Conservation (phyloP, 805 yeast species). For the Barnettozyma wickerhamii region DNA sequence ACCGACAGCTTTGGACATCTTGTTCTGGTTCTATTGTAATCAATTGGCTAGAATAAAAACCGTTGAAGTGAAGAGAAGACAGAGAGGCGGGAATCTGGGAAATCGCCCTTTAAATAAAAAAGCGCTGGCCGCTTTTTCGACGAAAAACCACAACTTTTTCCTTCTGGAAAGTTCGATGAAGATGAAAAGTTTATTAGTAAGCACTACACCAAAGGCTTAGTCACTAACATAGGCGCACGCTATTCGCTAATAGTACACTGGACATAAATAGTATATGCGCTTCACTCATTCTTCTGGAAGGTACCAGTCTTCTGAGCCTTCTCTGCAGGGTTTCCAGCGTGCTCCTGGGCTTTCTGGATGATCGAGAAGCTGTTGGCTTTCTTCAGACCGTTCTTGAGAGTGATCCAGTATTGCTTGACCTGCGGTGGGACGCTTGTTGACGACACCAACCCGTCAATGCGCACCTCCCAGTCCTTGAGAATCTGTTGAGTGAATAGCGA, state of each 20-base stretch:
- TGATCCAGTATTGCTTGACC: conserved; percentile 46
- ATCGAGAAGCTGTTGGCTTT: conserved; percentile 15
- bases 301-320: background rate
- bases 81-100: background rate
- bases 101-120: conserved; percentile 2
- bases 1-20: conserved; percentile 30
- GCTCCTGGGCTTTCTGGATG: conserved; percentile 15
- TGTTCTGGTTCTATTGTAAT: conserved; percentile 5
- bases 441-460: conserved; percentile 51
- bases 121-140: conserved; percentile 1
- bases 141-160: conserved; percentile 7
- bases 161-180: conserved; percentile 14
- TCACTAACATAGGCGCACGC: background rate
- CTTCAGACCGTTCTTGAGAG: conserved; percentile 34
- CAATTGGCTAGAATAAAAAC: background rate
- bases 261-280: background rate
- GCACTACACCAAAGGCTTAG: background rate
- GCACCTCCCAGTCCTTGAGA: conserved; percentile 64
- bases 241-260: background rate
- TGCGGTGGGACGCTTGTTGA: conserved; percentile 51
- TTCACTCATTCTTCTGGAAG: background rate
- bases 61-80: background rate
- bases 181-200: background rate
- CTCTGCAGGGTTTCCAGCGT: conserved; percentile 4
- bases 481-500: conserved; percentile 68